Evolutionary conservation across 441 rosid genomes (phyloP), one percentile per base, ranked within the genome.

Genomic region (Aleurites moluccanus): DNA sequence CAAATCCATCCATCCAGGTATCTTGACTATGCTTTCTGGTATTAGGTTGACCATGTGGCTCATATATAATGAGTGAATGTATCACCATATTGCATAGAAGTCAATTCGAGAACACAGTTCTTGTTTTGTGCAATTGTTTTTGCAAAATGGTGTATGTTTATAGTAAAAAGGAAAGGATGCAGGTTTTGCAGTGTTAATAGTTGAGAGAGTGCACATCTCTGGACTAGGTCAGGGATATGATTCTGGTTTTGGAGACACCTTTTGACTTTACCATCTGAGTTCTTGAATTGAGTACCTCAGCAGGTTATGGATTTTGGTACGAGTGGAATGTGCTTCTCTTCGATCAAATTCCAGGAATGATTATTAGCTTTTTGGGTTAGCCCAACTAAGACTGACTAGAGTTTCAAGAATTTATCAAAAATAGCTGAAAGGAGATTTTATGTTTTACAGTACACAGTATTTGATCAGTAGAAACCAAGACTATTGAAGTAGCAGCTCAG

Each of bases 1-100:
- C 92, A 53, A 95, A 95, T 76, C 98, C 97, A 62, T 87, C 98
- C 6, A 86, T 91, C 76, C 98, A 94, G 94, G 97, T 87, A 79
- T 64, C 52, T 57, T 25, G 56, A 50, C 16, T 65, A 21, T 75
- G 49, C 64, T 35, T 78, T 73, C 9, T 1, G 25, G 7, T 61
- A 55, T 21, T 15, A 21, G 60, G 10, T 57, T 80, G 49, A 49
- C 47, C 47, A 10, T 28, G 23, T 60, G 49, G 55, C 67, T 42
- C 4, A 5, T 67, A 11, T 64, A 3, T 16, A 27, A 40, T 44
- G 7, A 35, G 7, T 7, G n/a, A 4, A 16, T 49, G 40, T 72
- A 45, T 30, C 14, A 49, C 6, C 38, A 14, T 40, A 11, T 23
- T 53, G 6, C 60, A 40, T 18, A 10, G 10, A 18, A 44, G 28